Conservation (phyloP, 192 early-diverging fungal genomes). For the Gaertneriomyces semiglobifer region DNA sequence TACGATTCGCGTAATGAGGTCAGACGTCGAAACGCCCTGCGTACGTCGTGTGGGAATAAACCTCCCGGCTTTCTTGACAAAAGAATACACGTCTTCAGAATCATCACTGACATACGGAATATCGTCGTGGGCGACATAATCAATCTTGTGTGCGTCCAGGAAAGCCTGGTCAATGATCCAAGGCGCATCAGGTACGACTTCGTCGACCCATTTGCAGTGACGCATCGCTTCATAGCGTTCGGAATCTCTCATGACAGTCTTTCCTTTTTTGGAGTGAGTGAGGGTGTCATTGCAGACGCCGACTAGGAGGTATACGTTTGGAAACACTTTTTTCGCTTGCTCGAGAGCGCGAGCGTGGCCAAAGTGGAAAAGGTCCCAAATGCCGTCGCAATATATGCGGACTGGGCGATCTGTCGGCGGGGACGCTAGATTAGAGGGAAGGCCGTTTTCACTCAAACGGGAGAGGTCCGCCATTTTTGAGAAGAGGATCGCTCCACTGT, state of each 20-base stretch:
- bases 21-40: conserved; percentile 86
- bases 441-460: not conserved
- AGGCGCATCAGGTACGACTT: conserved; percentile 83
- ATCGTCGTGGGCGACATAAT: conserved; percentile 91
- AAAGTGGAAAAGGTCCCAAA: conserved; percentile 82
- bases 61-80: conserved; percentile 84
- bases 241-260: conserved; percentile 87
- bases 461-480: conserved; percentile 13
- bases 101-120: conserved; percentile 86
- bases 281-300: conserved; percentile 35
- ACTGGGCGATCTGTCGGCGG: conserved; percentile 42
- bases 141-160: conserved; percentile 75
- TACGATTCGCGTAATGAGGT: conserved; percentile 83
- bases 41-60: conserved; percentile 90
- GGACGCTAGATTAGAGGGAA: conserved; percentile 22
- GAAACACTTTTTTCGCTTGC: conserved; percentile 78
- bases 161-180: conserved; percentile 74
- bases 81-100: conserved; percentile 87
- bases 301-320: conserved; percentile 72
- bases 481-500: conserved; percentile 17
- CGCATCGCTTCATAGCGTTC: conserved; percentile 88
- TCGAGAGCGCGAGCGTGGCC: conserved; percentile 77
- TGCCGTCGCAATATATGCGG: conserved; percentile 83
- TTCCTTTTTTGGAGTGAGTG: conserved; percentile 53
- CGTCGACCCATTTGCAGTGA: conserved; percentile 91